A percentile compares a stretch with the other conserved stretches of the same genome.
Evolutionary conservation across 192 early-diverging fungal species (phyloP).

Genomic region (Backusella tarrabulga): DNA sequence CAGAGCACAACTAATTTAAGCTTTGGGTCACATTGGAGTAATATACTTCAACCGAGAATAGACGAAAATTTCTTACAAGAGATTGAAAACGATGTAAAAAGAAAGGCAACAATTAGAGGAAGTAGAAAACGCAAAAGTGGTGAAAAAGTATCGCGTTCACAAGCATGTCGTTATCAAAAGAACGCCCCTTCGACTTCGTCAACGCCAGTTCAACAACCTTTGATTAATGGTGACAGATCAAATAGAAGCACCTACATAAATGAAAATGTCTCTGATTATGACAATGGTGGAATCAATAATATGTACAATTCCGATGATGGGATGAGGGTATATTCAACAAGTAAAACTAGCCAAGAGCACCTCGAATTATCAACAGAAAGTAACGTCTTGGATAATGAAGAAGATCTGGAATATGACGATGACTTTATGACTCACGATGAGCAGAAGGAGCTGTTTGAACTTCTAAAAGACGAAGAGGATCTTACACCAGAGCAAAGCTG

Average conservation of each 20-base stretch:
- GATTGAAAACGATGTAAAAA: background rate
- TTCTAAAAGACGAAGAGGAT: background rate
- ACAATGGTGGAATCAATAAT: background rate
- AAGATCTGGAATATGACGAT: background rate
- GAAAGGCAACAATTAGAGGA: background rate
- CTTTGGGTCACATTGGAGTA: background rate
- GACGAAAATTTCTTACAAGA: background rate
- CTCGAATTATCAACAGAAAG: background rate
- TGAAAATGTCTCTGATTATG: background rate
- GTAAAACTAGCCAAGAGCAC: background rate
- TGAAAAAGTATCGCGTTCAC: background rate
- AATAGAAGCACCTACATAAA: background rate
- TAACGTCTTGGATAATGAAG: background rate
- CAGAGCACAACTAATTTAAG: background rate
- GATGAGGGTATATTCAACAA: background rate
- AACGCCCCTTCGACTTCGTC: background rate
- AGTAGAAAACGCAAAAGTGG: background rate
- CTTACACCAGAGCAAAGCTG: slow-evolving; percentile 1
- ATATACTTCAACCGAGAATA: background rate
- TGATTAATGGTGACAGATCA: background rate
- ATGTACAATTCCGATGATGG: background rate
- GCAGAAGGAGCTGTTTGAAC: background rate
- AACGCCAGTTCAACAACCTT: background rate
- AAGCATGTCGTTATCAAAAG: background rate
- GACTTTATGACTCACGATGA: background rate